Evolutionary conservation across 768 basidiomycete genomes (phyloP), one percentile per base, ranked within the genome.

Genomic region (Mrakia frigida): DNA sequence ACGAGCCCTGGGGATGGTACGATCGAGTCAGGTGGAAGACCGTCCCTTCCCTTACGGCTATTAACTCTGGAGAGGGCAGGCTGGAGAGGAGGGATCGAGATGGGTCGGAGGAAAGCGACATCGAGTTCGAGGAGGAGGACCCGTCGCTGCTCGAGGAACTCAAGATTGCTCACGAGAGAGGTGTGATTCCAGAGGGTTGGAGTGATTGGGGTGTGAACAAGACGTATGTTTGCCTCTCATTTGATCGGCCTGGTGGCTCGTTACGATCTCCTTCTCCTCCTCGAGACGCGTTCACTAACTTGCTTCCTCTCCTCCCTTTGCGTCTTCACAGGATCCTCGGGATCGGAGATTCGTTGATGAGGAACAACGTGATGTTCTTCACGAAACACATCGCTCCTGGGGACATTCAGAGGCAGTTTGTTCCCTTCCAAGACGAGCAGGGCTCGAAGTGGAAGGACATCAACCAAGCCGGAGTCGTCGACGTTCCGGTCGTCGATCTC

Each of bases 281-380:
- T 25, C 41, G 56, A 33, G 23, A 33, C n/a, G 37, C 11, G n/a
- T 28, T 6, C 53, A 6, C 72, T 41, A n/a, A 50, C 33, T 35
- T 41, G 33, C 1, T 28, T 43, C 39, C 13, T n/a, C 23, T 43
- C n/a, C 39, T 7, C 41, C 18, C 5, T 18, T 35, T 43, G 16
- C n/a, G 7, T 14, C 31, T 3, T 21, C 23, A 18, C 37, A 74
- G 73, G 6, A 69, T 77, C 63, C 70, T 77, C 21, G 76, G 70
- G 16, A 73, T 77, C 71, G 76, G 76, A 50, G 76, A 77, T 65
- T 68, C 63, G 11, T 37, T 77, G n/a, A 77, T 72, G 70, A 46
- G 76, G 14, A 77, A 77, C 37, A 73, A 77, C 52, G 35, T 77
- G n/a, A n/a, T 52, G 60, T 73, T 28, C 71, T 77, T 77, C 31